phyloP scores from a whole-genome alignment of 78 protist genomes.

The Anaeramoeba flamelloides region DNA sequence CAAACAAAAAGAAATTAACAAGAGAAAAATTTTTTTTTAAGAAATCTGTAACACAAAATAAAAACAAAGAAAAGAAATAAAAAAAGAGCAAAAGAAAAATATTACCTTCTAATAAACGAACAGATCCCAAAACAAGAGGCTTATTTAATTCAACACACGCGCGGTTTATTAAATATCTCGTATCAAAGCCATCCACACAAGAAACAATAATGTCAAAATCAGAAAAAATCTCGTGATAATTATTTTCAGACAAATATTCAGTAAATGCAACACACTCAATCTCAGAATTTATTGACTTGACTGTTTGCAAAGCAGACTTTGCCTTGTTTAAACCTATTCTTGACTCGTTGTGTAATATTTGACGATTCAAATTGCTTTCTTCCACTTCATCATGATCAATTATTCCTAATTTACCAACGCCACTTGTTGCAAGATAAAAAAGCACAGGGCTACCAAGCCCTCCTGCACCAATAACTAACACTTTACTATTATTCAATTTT shows the following conservation, averaged over 20 bases:
- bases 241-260: not conserved
- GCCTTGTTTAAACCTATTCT: not conserved
- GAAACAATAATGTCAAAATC: not conserved
- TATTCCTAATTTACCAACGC: not conserved
- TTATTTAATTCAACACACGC: not conserved
- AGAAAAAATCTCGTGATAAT: not conserved
- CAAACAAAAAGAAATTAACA: too few relatives aligned
- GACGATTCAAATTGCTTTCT: not conserved
- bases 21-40: too few relatives aligned
- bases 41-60: too few relatives aligned
- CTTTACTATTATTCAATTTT: not conserved
- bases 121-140: not conserved
- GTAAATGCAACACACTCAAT: not conserved
- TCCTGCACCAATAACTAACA: conserved; percentile 3
- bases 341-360: not conserved
- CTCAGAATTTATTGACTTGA: not conserved
- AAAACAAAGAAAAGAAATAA: too few relatives aligned
- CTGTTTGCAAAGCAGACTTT: not conserved
- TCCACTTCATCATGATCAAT: not conserved
- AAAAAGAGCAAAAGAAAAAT: too few relatives aligned
- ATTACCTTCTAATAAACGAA: not conserved
- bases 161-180: not conserved
- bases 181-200: not conserved
- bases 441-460: conserved; percentile 3
- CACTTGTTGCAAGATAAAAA: not conserved